Evolutionary conservation across 371 early-diverging fungal species (phyloP).

Genomic region (Blakeslea trispora): DNA sequence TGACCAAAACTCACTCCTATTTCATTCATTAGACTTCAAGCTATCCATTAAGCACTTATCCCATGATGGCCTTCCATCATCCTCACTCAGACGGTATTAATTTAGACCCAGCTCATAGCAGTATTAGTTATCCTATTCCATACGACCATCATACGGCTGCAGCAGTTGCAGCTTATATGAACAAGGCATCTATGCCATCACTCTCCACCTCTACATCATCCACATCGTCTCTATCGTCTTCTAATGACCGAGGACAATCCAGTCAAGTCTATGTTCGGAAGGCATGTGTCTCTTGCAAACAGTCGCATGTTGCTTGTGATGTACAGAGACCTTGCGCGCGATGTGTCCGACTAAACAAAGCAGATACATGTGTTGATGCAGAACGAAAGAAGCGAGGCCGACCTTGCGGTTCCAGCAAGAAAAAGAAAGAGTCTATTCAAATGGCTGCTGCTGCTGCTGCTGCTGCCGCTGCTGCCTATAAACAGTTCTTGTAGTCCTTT

Average conservation of each 20-base stretch:
- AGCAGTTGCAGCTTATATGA: conserved; percentile 7
- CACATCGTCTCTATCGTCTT: conserved; percentile 17
- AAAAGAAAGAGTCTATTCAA: conserved; percentile 17
- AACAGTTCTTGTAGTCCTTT: background rate
- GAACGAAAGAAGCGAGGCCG: conserved; percentile 61
- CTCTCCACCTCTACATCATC: conserved; percentile 21
- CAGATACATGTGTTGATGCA: conserved; percentile 57
- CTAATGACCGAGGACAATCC: conserved; percentile 3
- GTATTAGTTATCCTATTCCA: conserved; percentile 18
- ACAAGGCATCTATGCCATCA: conserved; percentile 13
- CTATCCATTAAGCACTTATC: conserved; percentile 10
- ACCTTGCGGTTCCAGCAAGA: conserved; percentile 46
- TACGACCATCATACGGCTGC: conserved; percentile 10
- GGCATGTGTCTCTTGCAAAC: conserved; percentile 58
- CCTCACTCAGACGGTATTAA: conserved; percentile 7
- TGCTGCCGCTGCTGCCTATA: conserved; percentile 1
- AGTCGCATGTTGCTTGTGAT: conserved; percentile 61
- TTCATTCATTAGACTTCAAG: background rate
- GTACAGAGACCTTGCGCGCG: conserved; percentile 56
- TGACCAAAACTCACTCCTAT: too few relatives aligned
- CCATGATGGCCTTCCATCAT: conserved; percentile 25
- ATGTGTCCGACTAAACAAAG: conserved; percentile 53
- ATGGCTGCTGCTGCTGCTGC: conserved; percentile 1
- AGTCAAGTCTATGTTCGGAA: conserved; percentile 47
- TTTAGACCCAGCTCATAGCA: conserved; percentile 8